Base-by-base conservation (phyloP, 345 rosid species). In the Lepidium didymum region DNA sequence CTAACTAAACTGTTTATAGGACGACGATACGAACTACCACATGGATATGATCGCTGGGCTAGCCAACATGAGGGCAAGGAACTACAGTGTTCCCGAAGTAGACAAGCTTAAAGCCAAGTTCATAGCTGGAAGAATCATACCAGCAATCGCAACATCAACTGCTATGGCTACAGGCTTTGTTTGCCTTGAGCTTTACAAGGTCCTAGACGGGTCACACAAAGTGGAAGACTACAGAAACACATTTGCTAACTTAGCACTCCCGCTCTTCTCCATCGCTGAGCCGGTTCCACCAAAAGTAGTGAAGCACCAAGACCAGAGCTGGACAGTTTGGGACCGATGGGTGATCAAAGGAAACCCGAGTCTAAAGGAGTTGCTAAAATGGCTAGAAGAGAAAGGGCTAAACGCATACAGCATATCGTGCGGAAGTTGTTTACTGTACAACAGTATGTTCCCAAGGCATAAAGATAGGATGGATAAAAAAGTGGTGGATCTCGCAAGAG, bases 271-370 rank as follows among this genome's bases (percentile, higher is more conserved):
- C 12, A 95, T 95, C 56, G 96, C 99, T 0, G 98, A 95, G 84
- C 99, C 98, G 4, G 98, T 89, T 38, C 96, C 92, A 13, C 89
- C 96, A 4, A 91, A 95, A 83, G 87, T 91, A 4, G 75, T 95
- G 56, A 84, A 86, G 60, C 98, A 95, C 72, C 78, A 63, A 46
- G 96, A 88, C 77, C 84, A 85, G 88, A 89, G 77, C 77, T 95
- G 99, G 98, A 91, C 98, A 0, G 98, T 91, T 37, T 94, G 99
- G 99, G 97, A 94, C 82, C 62, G 97, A 67, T 94, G 97, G 99
- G 75, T 91, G 34, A 53, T 95, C 31, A 75, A 50, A 64, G 81
- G 79, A 54, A 85, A 94, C 75, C 97, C 96, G 0, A 91, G 89
- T 18, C 68, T 94, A 58, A 71, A 75, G 69, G 91, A 89, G 65